Evolutionary conservation across 805 yeast species (phyloP), one percentile per base, ranked within the genome.

Genomic region (Yamadazyma paraphyllophila): DNA sequence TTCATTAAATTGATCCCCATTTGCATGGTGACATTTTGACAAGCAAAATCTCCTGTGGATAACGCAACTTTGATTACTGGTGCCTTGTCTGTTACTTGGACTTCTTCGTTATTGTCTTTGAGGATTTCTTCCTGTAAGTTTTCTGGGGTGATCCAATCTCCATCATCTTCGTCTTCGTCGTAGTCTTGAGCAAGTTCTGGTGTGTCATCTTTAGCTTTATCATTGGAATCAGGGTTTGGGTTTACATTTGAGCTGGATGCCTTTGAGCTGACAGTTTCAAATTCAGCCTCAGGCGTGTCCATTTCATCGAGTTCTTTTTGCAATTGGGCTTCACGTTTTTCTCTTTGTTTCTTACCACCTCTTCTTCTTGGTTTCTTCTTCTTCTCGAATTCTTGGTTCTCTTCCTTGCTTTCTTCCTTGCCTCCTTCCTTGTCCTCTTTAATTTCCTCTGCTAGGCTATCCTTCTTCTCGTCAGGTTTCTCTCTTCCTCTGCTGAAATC

Each of bases 21-120:
- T 65, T 92, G 98, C 69, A 94, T 74, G 1, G 96, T 80, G 12
- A 91, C 96, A 65, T 94, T 94, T 66, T 94, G 99, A 58, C 92
- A 88, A 2, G 99, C 98, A 69, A 92, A 94, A 79, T 94, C 99
- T 24, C 96, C 96, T 0, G 97, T 86, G 0, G 96, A 84, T 41
- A 94, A 67, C 2, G 97, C 99, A 14, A 85, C 94, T 51, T 82
- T 78, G 47, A 84, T 76, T n/a, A 67, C 55, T 9, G 67, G 57
- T 5, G 56, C 47, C 3, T 60, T 66, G 3, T 29, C 57, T 15
- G 66, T 43, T 36, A 68, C 76, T 42, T 61, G 62, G 8, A 80
- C 72, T 47, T 78, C 76, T 57, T 83, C 89, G 34, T 85, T 56
- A 73, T 52, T 78, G 56, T 88, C 92, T 59, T 82, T 83, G 33